These are phyloP conservation scores for Paspalum notatum DNA, from an alignment of 176 grass and related monocot species.

Conservation along the genomic window DNA sequence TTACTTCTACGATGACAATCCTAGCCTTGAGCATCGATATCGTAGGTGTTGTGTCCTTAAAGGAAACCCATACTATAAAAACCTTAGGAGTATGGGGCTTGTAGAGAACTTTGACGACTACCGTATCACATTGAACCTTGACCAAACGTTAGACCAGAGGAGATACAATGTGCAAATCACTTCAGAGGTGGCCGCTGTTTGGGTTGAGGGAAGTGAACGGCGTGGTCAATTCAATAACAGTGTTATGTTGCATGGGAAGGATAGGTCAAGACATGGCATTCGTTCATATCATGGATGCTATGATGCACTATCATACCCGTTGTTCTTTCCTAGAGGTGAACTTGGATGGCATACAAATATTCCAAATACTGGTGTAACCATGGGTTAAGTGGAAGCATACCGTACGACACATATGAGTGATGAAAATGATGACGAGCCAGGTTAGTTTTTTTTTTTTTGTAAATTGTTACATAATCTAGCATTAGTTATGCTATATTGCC, in stretches of 20 bases:
- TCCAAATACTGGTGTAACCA: not conserved
- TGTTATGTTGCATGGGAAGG: conserved; percentile 7
- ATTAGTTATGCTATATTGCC: not conserved
- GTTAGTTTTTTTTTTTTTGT: not conserved
- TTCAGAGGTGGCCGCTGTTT: too few relatives aligned
- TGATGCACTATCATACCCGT: not conserved
- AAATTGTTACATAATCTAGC: rapidly evolving
- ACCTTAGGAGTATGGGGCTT: too few relatives aligned
- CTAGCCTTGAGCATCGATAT: not conserved
- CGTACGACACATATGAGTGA: not conserved
- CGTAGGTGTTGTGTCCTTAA: not conserved
- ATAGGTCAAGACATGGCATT: not conserved
- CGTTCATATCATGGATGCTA: conserved; percentile 1
- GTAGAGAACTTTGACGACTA: too few relatives aligned
- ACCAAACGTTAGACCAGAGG: too few relatives aligned
- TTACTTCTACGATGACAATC: too few relatives aligned
- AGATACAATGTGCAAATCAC: too few relatives aligned
- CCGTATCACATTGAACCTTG: too few relatives aligned
- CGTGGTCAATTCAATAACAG: too few relatives aligned
- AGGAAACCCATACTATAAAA: too few relatives aligned
- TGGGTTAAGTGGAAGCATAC: not conserved
- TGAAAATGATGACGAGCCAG: not conserved
- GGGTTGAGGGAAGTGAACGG: too few relatives aligned
- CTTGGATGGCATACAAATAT: not conserved
- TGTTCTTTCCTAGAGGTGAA: not conserved